phyloP scores from a whole-genome alignment of 2,329 filamentous ascomycete species.

The Bimuria novae-zelandiae region DNA sequence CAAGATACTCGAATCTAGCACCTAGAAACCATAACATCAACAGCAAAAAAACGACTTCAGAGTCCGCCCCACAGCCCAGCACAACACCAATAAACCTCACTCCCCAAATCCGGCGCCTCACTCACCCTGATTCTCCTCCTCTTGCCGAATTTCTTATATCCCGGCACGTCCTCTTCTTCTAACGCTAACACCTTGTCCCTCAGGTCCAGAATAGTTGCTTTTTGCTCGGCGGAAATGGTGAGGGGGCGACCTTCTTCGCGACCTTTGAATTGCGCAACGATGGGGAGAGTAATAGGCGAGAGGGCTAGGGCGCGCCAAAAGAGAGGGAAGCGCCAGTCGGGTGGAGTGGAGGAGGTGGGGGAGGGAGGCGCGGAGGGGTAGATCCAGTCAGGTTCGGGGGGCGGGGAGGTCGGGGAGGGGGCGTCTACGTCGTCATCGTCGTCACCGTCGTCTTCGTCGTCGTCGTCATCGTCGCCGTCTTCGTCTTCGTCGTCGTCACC shows the following conservation, averaged over 20 bases:
- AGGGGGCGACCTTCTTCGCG: background rate
- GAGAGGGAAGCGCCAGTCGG: constrained; percentile 1
- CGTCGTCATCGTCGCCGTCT: background rate
- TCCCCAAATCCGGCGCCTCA: background rate
- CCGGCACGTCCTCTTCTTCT: background rate
- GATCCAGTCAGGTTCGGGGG: background rate
- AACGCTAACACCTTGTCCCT: background rate
- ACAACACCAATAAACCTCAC: constrained; percentile 6
- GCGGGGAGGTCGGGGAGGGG: background rate
- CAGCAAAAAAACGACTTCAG: no score
- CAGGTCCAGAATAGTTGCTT: background rate
- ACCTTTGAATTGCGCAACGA: constrained; percentile 5
- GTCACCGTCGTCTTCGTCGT: background rate
- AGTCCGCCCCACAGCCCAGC: background rate
- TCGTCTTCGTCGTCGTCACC: background rate
- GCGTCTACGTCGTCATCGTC: background rate
- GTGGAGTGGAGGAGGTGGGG: background rate
- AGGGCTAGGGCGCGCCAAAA: background rate
- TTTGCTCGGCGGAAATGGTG: background rate
- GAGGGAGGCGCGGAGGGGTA: background rate
- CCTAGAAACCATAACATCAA: no score
- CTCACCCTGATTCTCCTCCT: background rate
- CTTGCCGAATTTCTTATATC: background rate
- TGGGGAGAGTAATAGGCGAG: background rate
- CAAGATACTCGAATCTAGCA: no score